Conservation (phyloP, 2,329 filamentous ascomycete species). For the Botrytis sinoallii region DNA sequence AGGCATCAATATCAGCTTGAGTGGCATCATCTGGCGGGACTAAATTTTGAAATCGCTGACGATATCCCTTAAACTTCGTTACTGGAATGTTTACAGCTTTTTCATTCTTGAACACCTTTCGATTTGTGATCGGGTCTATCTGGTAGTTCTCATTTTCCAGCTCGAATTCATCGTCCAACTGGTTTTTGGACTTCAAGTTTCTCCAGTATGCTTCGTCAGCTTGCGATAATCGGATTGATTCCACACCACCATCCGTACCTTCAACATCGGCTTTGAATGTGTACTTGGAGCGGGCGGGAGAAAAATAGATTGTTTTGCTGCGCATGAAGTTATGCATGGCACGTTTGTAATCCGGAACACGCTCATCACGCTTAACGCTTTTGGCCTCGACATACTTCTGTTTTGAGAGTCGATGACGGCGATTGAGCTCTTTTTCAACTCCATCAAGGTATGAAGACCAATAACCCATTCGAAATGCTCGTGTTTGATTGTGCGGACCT, state of each 20-base stretch:
- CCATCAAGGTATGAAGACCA: slow-evolving; percentile 47
- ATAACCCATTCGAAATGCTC: slow-evolving; percentile 48
- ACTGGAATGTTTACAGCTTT: slow-evolving; percentile 26
- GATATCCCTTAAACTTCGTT: slow-evolving; percentile 39
- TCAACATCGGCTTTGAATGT: slow-evolving; percentile 10
- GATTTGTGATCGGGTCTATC: slow-evolving; percentile 60
- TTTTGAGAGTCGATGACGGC: slow-evolving; percentile 44
- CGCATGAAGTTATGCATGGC: slow-evolving; percentile 9
- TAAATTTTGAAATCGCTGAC: slow-evolving; percentile 38
- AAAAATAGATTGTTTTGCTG: slow-evolving; percentile 10
- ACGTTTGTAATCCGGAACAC: neutral
- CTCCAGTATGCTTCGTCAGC: slow-evolving; percentile 1
- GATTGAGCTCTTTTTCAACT: slow-evolving; percentile 44
- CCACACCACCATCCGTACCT: slow-evolving; percentile 9
- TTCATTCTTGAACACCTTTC: slow-evolving; percentile 41
- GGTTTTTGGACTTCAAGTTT: neutral
- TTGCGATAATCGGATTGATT: slow-evolving; percentile 2
- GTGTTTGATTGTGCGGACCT: slow-evolving; percentile 29
- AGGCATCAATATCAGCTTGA: slow-evolving; percentile 19
- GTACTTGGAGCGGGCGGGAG: neutral
- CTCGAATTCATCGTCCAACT: neutral
- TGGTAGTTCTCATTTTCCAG: slow-evolving; percentile 38
- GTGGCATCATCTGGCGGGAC: slow-evolving; percentile 25
- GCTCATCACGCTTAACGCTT: slow-evolving; percentile 32
- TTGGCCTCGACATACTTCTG: slow-evolving; percentile 46